phyloP scores from a whole-genome alignment of 495 filamentous ascomycete species.

The Glarea lozoyensis region DNA sequence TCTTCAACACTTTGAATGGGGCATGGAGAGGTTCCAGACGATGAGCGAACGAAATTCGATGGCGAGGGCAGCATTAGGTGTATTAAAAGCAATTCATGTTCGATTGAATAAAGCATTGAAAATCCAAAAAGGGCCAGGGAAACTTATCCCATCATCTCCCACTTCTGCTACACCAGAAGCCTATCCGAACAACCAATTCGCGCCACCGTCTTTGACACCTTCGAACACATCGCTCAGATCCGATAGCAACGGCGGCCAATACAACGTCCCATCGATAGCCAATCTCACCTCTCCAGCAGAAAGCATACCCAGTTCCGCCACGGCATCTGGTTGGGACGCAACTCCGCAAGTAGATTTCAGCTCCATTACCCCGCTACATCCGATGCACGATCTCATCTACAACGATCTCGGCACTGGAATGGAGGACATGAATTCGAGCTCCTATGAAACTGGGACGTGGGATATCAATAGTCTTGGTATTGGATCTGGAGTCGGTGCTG shows the following conservation, averaged over 20 bases:
- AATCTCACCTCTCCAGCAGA: slow-evolving; percentile 9
- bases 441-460: not conserved
- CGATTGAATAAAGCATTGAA: slow-evolving; percentile 33
- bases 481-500: not conserved
- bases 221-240: slow-evolving; percentile 6
- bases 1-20: slow-evolving; percentile 44
- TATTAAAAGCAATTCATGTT: slow-evolving; percentile 36
- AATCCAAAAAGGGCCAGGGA: not conserved
- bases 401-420: slow-evolving; percentile 34
- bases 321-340: slow-evolving; percentile 8
- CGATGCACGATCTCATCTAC: slow-evolving; percentile 42
- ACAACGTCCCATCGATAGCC: slow-evolving; percentile 11
- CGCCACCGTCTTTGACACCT: not conserved
- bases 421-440: slow-evolving; percentile 6
- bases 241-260: slow-evolving; percentile 1
- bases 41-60: slow-evolving; percentile 40
- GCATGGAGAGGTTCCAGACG: slow-evolving; percentile 40
- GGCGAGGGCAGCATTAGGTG: slow-evolving; percentile 42
- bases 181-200: not conserved
- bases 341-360: slow-evolving; percentile 32
- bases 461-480: slow-evolving; percentile 1
- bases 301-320: not conserved
- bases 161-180: not conserved
- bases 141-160: not conserved
- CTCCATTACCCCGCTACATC: slow-evolving; percentile 41